Percentiles rank a stretch among this genome's conserved stretches.
These are phyloP conservation scores for Phytomonas sp. DNA, from an alignment of 208 protist genomes.

Conservation along the genomic window DNA sequence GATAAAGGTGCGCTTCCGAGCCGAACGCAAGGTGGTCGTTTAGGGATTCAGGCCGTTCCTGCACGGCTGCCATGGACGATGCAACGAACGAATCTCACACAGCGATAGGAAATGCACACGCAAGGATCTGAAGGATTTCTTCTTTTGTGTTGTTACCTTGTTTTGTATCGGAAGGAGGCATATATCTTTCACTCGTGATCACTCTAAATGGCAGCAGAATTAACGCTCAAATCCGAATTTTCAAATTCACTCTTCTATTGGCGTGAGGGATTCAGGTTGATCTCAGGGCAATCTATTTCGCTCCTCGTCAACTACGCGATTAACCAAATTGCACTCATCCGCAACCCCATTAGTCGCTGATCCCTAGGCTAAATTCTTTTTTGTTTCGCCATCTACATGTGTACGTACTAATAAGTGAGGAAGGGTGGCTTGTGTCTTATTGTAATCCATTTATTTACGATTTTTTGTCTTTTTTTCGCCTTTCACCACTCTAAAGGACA, in stretches of 20 bases:
- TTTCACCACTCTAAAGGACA: no score
- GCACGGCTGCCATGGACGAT: conserved; percentile 61
- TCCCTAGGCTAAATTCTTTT: no score
- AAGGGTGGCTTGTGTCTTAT: no score
- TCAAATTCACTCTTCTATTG: not conserved
- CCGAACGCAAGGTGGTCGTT: conserved; percentile 36
- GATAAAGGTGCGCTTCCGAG: conserved; percentile 32
- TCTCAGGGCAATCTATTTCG: no score
- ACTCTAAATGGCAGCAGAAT: not conserved
- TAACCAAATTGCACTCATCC: no score
- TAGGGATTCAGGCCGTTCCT: conserved; percentile 51
- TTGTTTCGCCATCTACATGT: no score
- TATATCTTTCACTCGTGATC: not conserved
- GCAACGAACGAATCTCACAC: conserved; percentile 14
- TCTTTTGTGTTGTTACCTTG: not conserved
- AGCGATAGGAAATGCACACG: not conserved
- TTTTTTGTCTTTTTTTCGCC: no score
- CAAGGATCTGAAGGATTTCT: not conserved
- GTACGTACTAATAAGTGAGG: no score
- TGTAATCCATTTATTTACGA: no score
- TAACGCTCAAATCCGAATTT: not conserved
- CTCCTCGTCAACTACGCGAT: no score
- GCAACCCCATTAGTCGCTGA: no score
- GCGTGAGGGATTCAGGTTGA: no score
- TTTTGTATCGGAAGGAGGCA: not conserved